These are phyloP conservation scores for Didymella pomorum DNA, from an alignment of 2,329 filamentous ascomycete genomes.

Conservation along the genomic window DNA sequence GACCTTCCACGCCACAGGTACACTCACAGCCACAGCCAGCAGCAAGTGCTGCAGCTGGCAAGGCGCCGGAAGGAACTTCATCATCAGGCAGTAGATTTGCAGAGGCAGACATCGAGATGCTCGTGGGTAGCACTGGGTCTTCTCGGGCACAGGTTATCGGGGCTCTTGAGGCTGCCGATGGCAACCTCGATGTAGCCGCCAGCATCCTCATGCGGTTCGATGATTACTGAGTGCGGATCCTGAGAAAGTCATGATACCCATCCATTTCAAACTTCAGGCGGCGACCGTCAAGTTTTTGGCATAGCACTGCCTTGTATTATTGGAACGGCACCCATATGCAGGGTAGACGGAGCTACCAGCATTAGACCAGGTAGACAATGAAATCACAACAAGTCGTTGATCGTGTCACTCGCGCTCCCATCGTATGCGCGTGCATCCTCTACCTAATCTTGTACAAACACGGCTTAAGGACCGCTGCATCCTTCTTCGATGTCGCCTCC, in stretches of 20 bases:
- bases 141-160: conserved; percentile 77
- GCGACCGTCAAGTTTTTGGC: conserved; percentile 2
- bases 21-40: conserved; percentile 10
- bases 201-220: conserved; percentile 71
- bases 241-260: conserved; percentile 12
- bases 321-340: conserved; percentile 4
- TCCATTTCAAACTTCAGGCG: conserved; percentile 6
- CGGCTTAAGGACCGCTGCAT: conserved; percentile 82
- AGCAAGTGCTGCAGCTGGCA: conserved; percentile 26
- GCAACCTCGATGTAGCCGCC: conserved; percentile 89
- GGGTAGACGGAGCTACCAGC: background rate
- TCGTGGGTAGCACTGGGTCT: conserved; percentile 77
- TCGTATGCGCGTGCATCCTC: background rate
- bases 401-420: background rate
- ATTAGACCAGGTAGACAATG: conserved; percentile 9
- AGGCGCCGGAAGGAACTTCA: conserved; percentile 26
- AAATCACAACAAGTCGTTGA: background rate
- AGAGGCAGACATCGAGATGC: conserved; percentile 75
- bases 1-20: conserved; percentile 19
- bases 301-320: conserved; percentile 18
- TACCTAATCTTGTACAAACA: conserved; percentile 94
- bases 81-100: conserved; percentile 52
- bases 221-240: too few relatives aligned
- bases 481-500: conserved; percentile 65
- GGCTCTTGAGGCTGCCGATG: conserved; percentile 81